phyloP scores from a whole-genome alignment of 495 filamentous ascomycete genomes.

The Aspergillus bridgeri region DNA sequence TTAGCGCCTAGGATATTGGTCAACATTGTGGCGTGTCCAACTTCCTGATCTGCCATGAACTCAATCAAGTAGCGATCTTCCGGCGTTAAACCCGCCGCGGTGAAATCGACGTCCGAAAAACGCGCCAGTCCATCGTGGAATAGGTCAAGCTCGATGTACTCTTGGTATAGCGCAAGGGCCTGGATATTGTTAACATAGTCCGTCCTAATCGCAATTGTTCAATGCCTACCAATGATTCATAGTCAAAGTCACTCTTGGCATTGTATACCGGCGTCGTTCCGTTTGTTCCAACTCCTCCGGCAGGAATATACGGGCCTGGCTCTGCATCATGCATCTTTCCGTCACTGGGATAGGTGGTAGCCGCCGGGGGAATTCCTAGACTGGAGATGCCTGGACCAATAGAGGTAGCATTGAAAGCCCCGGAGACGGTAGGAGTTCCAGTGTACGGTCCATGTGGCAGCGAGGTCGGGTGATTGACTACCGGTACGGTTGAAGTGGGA shows the following conservation, averaged over 20 bases:
- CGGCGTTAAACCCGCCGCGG: constrained; percentile 59
- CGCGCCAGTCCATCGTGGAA: constrained; percentile 75
- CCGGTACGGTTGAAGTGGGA: neutral
- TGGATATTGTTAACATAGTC: constrained; percentile 29
- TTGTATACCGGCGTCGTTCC: constrained; percentile 70
- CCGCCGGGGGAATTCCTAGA: constrained; percentile 41
- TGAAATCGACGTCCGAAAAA: constrained; percentile 70
- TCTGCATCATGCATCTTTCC: constrained; percentile 62
- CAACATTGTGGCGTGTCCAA: constrained; percentile 74
- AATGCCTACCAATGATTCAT: constrained; percentile 57
- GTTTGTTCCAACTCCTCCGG: constrained; percentile 78
- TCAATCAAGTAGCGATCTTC: constrained; percentile 70
- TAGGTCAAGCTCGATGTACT: constrained; percentile 85
- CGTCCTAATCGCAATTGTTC: neutral
- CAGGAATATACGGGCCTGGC: constrained; percentile 71
- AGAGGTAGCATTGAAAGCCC: constrained; percentile 51
- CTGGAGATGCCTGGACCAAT: constrained; percentile 47
- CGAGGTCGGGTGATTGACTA: constrained; percentile 3
- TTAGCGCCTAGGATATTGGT: constrained; percentile 73
- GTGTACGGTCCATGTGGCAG: constrained; percentile 51
- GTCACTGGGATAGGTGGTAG: constrained; percentile 63
- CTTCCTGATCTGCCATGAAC: constrained; percentile 85
- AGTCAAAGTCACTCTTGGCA: constrained; percentile 70
- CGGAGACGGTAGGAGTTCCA: constrained; percentile 56
- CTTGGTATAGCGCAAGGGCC: constrained; percentile 69